These are phyloP conservation scores for Yamadazyma sp. DNA, from an alignment of 805 yeast genomes.

Conservation along the genomic window DNA sequence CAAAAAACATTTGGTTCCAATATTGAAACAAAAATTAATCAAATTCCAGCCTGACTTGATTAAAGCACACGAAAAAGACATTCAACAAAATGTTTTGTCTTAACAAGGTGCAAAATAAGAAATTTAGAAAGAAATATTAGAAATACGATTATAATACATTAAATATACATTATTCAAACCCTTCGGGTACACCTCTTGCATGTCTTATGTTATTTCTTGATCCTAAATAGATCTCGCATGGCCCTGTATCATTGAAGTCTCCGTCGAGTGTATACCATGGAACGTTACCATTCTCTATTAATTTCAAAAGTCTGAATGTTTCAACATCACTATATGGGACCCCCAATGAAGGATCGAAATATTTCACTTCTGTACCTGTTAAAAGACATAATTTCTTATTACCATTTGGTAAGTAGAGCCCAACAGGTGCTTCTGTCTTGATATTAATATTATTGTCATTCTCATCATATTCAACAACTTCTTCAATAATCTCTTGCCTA, in stretches of 20 bases:
- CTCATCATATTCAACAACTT: conserved; percentile 31
- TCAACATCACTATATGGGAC: conserved; percentile 83
- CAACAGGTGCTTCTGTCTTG: conserved; percentile 70
- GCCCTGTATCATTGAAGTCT: conserved; percentile 53
- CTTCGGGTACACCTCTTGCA: conserved; percentile 87
- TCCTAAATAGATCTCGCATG: conserved; percentile 40
- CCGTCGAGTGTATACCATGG: conserved; percentile 52
- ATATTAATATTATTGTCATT: conserved; percentile 41
- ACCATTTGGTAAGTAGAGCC: conserved; percentile 69
- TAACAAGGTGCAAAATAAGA: too few species aligned
- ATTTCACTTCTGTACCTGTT: conserved; percentile 75
- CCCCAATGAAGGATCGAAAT: conserved; percentile 85
- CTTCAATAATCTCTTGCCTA: conserved; percentile 42
- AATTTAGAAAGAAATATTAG: too few species aligned
- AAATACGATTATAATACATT: background rate
- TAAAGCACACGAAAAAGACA: conserved; percentile 56
- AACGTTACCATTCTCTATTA: conserved; percentile 44
- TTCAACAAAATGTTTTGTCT: too few species aligned
- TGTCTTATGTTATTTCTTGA: conserved; percentile 50
- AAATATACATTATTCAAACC: conserved; percentile 47
- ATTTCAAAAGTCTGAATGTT: conserved; percentile 63
- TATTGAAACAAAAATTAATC: conserved; percentile 44
- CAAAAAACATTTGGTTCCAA: conserved; percentile 50
- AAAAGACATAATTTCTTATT: conserved; percentile 66
- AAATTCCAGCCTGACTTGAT: conserved; percentile 64